These are phyloP conservation scores for Debaryomyces nepalensis DNA, from an alignment of 1,139 yeast genomes.

Conservation along the genomic window DNA sequence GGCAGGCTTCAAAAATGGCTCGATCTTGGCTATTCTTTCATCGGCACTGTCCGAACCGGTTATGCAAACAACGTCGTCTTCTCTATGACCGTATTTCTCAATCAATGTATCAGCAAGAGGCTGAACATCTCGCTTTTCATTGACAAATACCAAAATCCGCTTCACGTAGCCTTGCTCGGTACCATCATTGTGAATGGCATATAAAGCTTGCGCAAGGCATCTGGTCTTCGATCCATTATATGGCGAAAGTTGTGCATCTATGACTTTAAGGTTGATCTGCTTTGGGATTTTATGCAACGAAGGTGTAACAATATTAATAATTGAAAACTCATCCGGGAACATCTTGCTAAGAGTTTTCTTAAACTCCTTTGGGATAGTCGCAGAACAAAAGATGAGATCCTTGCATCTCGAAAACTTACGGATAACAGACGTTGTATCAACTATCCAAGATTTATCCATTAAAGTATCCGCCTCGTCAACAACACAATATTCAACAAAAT, in stretches of 20 bases:
- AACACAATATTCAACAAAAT: slow-evolving; percentile 61
- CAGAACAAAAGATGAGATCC: slow-evolving; percentile 80
- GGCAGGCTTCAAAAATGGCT: slow-evolving; percentile 67
- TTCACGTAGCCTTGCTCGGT: slow-evolving; percentile 79
- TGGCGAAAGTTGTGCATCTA: slow-evolving; percentile 77
- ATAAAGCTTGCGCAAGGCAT: slow-evolving; percentile 86
- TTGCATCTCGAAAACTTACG: slow-evolving; percentile 56
- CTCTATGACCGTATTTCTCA: slow-evolving; percentile 57
- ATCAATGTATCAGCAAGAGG: slow-evolving; percentile 59
- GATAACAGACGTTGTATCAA: slow-evolving; percentile 65
- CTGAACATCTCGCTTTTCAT: slow-evolving; percentile 67
- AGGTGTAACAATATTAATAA: slow-evolving; percentile 73
- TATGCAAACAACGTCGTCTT: slow-evolving; percentile 55
- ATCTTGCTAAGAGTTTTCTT: slow-evolving; percentile 61
- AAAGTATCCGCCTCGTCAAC: slow-evolving; percentile 97
- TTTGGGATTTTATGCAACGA: slow-evolving; percentile 81
- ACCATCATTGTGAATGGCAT: slow-evolving; percentile 83
- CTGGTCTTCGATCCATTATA: slow-evolving; percentile 82
- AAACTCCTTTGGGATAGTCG: slow-evolving; percentile 85
- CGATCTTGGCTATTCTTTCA: slow-evolving; percentile 59
- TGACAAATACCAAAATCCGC: slow-evolving; percentile 85
- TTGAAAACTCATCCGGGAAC: slow-evolving; percentile 63
- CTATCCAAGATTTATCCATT: slow-evolving; percentile 80
- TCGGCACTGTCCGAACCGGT: slow-evolving; percentile 66
- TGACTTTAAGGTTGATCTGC: slow-evolving; percentile 68